Base-by-base conservation (phyloP, 257 asterid species). In the Solanum etuberosum region DNA sequence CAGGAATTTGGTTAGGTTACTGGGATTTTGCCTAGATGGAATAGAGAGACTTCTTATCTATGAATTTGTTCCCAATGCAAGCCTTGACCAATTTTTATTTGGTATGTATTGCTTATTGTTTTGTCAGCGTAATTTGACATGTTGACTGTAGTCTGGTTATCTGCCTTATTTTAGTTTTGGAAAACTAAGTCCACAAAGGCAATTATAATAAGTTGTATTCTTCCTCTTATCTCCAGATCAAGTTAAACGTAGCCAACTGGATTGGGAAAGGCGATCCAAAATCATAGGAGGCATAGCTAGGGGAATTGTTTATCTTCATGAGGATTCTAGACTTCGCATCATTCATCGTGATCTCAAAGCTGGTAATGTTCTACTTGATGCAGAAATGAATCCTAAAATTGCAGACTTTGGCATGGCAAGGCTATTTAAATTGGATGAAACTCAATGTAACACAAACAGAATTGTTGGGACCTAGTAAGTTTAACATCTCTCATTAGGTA, bases 291-390 rank as follows among this genome's bases (percentile, higher is more conserved):
- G 88, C 74, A 43, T 87, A 5, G 90, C 89, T 0, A 86, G 54
- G 65, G 91, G 93, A 29, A 59, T 91, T 51, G 81, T 90, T 34
- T 91, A 90, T 32, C 88, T 91, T 27, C 93, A 90, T 37, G 93
- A 91, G 43, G 92, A 91, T 71, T 90, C 92, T 35, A 83, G 91
- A 13, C 89, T 91, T 13, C 86, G 32, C 14, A 88, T 91, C 81
- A 84, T 91, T n/a, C 92, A 91, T 68, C 90, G 90, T 5, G 90
- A 90, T 77, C 90, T 91, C 72, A 91, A 89, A 88, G 91, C 92
- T 5, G 87, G 91, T 46, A 91, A 91, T 20, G 27, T 89, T 8
- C 51, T 91, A 40, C 83, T 91, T 5, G 92, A 89, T 48, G 81
- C 34, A 87, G 78, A 90, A 34, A 87, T 91, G 91, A 90, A 88